A percentile compares a stretch with the other conserved stretches of the same genome.
Conservation (phyloP, 768 basidiomycete species). For the Leccinellum luteum region DNA sequence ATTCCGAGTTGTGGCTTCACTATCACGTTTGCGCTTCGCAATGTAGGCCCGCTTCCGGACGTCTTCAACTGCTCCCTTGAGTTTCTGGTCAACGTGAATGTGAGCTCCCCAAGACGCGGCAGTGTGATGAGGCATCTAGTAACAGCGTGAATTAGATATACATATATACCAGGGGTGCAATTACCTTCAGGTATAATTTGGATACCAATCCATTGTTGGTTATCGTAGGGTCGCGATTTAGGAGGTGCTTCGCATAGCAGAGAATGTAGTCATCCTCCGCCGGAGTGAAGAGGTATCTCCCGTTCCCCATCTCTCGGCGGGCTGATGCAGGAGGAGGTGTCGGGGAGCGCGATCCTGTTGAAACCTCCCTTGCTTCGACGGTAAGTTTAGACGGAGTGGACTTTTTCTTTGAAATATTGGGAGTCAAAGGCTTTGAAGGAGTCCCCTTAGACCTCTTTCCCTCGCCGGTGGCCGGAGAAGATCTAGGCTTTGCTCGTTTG, state of each 20-base stretch:
- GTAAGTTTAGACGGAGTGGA: neutral
- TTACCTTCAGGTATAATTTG: slow-evolving; percentile 47
- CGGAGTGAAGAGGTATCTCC: slow-evolving; percentile 46
- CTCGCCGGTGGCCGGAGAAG: slow-evolving; percentile 4
- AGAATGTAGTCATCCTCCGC: slow-evolving; percentile 50
- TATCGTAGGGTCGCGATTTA: slow-evolving; percentile 47
- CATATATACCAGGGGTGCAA: neutral
- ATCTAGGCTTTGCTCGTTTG: slow-evolving; percentile 5
- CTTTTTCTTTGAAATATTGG: slow-evolving; percentile 10
- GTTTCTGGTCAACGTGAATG: slow-evolving; percentile 35
- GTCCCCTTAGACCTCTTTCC: slow-evolving; percentile 1
- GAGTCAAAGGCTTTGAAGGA: slow-evolving; percentile 4
- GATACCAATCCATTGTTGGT: slow-evolving; percentile 36
- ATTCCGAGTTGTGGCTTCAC: neutral
- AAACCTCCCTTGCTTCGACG: slow-evolving; percentile 1
- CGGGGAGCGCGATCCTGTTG: slow-evolving; percentile 33
- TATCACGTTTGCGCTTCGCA: slow-evolving; percentile 41
- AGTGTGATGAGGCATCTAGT: slow-evolving; percentile 61
- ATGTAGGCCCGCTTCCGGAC: slow-evolving; percentile 52
- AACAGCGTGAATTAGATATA: neutral
- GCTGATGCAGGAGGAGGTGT: slow-evolving; percentile 43
- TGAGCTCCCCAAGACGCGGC: slow-evolving; percentile 49
- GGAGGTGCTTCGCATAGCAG: slow-evolving; percentile 43
- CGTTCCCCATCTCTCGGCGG: slow-evolving; percentile 25
- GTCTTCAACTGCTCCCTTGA: slow-evolving; percentile 42